Conservation (phyloP, 495 filamentous ascomycete species). For the Pyrenopolyporus hunteri region DNA sequence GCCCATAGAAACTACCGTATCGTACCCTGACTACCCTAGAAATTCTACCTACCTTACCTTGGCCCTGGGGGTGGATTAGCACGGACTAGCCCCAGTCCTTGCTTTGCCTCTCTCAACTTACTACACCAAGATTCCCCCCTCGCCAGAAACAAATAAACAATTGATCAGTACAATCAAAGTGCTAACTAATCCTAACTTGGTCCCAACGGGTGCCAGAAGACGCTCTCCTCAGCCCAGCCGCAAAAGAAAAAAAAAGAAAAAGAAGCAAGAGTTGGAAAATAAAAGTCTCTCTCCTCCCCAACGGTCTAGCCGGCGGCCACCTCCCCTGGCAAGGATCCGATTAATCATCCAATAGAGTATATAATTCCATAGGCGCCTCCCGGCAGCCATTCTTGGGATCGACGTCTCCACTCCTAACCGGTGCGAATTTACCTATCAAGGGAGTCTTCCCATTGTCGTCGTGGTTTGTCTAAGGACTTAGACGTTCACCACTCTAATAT, state of each 20-base stretch:
- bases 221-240: background rate
- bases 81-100: slow-evolving; percentile 24
- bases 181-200: background rate
- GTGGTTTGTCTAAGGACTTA: background rate
- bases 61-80: slow-evolving; percentile 18
- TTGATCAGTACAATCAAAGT: slow-evolving; percentile 1
- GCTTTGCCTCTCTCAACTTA: slow-evolving; percentile 16
- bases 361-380: slow-evolving; percentile 42
- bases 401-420: slow-evolving; percentile 41
- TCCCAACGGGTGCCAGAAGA: background rate
- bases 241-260: slow-evolving; percentile 10
- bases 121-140: slow-evolving; percentile 17
- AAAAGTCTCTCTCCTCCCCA: slow-evolving; percentile 7
- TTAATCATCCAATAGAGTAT: slow-evolving; percentile 38
- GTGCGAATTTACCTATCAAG: slow-evolving; percentile 29
- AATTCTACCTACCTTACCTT: too few relatives aligned
- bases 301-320: slow-evolving; percentile 13
- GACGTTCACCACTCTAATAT: background rate
- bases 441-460: slow-evolving; percentile 3
- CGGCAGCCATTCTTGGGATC: slow-evolving; percentile 38
- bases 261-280: slow-evolving; percentile 17
- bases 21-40: too few relatives aligned
- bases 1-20: slow-evolving; percentile 31
- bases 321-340: slow-evolving; percentile 24
- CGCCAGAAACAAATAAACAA: slow-evolving; percentile 24